Evolutionary conservation across 75 land plant genomes (phyloP).

Genomic region (Sequoia sempervirens): DNA sequence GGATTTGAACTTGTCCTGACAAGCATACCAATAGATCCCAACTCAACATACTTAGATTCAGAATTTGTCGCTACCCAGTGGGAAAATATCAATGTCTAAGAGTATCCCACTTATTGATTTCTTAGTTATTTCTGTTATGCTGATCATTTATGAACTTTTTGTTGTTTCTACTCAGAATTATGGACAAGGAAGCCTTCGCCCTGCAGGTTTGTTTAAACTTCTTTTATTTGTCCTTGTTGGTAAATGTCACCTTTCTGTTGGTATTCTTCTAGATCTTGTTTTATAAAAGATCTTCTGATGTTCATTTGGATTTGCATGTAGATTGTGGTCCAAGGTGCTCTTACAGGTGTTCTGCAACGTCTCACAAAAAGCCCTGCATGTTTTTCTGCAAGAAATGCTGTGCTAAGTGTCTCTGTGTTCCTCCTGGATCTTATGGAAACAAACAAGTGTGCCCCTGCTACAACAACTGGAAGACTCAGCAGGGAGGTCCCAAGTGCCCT

Average conservation of each 20-base stretch:
- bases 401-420: conserved; percentile 20
- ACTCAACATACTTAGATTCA: not conserved
- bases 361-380: conserved; percentile 16
- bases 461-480: conserved; percentile 20
- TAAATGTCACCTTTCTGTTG: not conserved
- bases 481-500: conserved; percentile 27
- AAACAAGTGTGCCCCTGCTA: conserved; percentile 28
- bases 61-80: not conserved
- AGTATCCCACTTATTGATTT: not conserved
- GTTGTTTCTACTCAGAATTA: not conserved
- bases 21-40: not conserved
- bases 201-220: not conserved
- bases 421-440: conserved; percentile 26
- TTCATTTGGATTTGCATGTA: not conserved
- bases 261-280: not conserved
- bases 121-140: not conserved
- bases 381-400: conserved; percentile 23
- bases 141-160: not conserved
- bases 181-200: not conserved
- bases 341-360: conserved; percentile 16
- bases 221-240: not conserved
- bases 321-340: conserved; percentile 13
- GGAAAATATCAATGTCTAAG: not conserved
- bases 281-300: not conserved
- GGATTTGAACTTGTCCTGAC: not conserved